A percentile compares a stretch with the other conserved stretches of the same genome.
phyloP scores from a whole-genome alignment of 2,329 filamentous ascomycete species.

The Celoporthe dispersa region DNA sequence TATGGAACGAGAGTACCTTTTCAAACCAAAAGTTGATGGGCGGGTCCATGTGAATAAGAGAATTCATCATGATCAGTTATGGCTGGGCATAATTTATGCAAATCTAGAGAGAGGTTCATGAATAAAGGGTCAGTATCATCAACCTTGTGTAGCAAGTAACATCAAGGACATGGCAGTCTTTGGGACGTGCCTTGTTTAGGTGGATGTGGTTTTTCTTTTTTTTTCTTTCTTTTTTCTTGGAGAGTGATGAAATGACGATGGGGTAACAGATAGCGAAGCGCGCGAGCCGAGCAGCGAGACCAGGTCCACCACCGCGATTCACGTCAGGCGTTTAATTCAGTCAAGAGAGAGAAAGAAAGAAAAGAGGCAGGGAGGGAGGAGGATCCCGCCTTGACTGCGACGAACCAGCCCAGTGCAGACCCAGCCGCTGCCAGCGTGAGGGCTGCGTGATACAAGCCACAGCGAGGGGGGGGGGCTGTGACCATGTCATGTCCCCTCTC shows the following conservation, averaged over 20 bases:
- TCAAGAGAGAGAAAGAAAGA: not conserved
- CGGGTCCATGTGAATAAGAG: not conserved
- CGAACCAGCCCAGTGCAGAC: too few species aligned
- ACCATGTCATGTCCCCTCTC: not conserved
- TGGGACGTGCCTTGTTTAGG: not conserved
- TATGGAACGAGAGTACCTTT: not conserved
- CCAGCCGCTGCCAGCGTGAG: not conserved
- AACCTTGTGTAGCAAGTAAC: not conserved
- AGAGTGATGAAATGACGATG: not conserved
- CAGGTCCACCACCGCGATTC: not conserved
- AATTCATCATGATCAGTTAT: too few species aligned
- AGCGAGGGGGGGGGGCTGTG: not conserved
- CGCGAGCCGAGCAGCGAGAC: not conserved
- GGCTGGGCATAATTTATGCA: not conserved
- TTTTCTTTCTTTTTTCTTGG: not conserved
- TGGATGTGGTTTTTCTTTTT: too few species aligned
- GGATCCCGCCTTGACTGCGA: not conserved
- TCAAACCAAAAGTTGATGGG: too few species aligned
- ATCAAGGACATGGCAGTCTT: not conserved
- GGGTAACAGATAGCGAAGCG: constrained; percentile 1
- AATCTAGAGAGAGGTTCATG: too few species aligned
- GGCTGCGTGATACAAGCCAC: not conserved
- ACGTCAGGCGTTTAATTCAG: not conserved
- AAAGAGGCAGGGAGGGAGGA: not conserved
- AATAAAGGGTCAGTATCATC: not conserved